Percentiles rank a stretch among this genome's conserved stretches.
Conservation (phyloP, 208 protist species). For the Acanthamoeba healyi region DNA sequence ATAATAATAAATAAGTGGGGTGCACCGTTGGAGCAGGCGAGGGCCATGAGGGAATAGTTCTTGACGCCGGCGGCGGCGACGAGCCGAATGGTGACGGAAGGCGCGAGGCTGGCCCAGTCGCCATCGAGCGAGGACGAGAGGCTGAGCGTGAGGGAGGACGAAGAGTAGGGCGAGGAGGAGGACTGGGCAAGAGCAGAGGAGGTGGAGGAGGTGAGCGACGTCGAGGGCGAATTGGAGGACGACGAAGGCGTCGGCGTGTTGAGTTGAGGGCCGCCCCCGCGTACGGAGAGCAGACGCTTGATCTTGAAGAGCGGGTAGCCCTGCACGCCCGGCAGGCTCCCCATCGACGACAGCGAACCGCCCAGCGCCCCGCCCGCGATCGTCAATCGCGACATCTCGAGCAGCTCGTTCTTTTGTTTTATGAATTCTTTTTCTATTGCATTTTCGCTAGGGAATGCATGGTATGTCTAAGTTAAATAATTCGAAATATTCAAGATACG, state of each 20-base stretch:
- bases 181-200: no score
- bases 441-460: no score
- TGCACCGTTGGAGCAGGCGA: conserved; percentile 49
- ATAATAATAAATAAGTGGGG: background rate
- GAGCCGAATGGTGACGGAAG: background rate
- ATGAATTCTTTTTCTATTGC: background rate
- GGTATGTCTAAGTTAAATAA: no score
- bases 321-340: conserved; percentile 4
- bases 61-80: conserved; percentile 9
- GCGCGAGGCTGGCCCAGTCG: background rate
- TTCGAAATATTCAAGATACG: background rate
- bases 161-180: background rate
- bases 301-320: conserved; percentile 26
- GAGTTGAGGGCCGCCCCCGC: background rate
- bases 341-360: background rate
- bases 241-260: background rate
- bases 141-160: background rate
- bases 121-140: background rate
- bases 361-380: background rate
- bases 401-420: background rate
- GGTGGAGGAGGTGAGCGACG: background rate
- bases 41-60: conserved; percentile 5
- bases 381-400: background rate
- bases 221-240: background rate
- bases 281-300: conserved; percentile 10